Evolutionary conservation across 306 rosid species (phyloP).

Genomic region (Vachellia pachyceras): DNA sequence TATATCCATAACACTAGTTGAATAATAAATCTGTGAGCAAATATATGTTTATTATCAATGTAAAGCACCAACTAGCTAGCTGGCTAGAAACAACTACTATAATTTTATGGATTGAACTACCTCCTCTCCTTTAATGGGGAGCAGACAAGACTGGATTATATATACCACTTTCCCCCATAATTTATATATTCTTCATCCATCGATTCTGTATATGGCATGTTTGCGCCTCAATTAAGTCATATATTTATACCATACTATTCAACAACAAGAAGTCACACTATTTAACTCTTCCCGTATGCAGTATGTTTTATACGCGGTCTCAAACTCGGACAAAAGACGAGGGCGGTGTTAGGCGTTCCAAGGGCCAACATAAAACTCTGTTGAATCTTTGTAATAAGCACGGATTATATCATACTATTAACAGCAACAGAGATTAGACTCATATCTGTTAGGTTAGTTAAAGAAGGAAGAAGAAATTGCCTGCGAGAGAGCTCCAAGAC

Average conservation of each 20-base stretch:
- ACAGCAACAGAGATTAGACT: background rate
- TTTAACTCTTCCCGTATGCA: too few species aligned
- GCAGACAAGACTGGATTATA: background rate
- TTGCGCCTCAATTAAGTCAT: background rate
- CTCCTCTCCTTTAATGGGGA: background rate
- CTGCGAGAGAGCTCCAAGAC: slow-evolving; percentile 79
- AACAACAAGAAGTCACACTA: too few species aligned
- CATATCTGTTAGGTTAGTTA: background rate
- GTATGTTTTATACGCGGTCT: too few species aligned
- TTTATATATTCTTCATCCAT: background rate
- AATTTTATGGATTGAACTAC: background rate
- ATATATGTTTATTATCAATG: background rate
- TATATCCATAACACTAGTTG: slow-evolving; percentile 11
- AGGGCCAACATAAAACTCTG: too few species aligned
- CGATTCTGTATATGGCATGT: background rate
- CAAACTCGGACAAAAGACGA: too few species aligned
- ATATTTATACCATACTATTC: too few species aligned
- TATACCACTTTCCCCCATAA: background rate
- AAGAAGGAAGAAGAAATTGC: slow-evolving; percentile 21
- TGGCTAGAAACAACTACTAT: background rate
- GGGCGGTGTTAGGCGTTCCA: too few species aligned
- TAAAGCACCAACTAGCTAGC: background rate
- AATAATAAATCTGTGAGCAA: background rate
- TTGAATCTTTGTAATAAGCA: too few species aligned
- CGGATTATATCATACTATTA: background rate